Evolutionary conservation across 2,329 filamentous ascomycete genomes (phyloP), one percentile per base, ranked within the genome.

Genomic region (Teratosphaeria gauchensis): DNA sequence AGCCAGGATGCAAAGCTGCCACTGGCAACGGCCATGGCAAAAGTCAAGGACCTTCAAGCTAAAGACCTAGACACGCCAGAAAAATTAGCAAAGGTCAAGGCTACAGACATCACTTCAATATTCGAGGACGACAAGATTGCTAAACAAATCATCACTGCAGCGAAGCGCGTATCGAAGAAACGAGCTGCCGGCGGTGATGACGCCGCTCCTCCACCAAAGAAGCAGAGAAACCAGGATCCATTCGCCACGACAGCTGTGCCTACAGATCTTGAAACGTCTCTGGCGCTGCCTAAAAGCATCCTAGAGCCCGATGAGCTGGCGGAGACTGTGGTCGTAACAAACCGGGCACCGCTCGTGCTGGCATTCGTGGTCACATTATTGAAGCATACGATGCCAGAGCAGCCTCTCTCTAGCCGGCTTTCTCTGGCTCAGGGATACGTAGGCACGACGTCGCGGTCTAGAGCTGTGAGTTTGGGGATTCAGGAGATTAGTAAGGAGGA

Each of bases 381-480:
- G 53, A 86, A 88, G 53, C 85, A 87, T 69, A 95, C 89, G 0
- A 92, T 92, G 86, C 88, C 90, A 0, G 86, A 89, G 64, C 91
- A 96, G 70, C 90, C 90, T 2, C 78, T 86, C 2, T 94, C 89
- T n/a, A 92, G 89, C 69, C 80, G 89, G 53, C 76, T 95, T 21
- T 95, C 90, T 69, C 76, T 96, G 21, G 89, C 86, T 0, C 90
- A 95, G 72, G 90, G 89, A 0, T 85, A 94, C 1, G 88, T 95
- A 16, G 92, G 89, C 69, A 84, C 85, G 31, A 94, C 92, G 69
- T 90, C 88, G 61, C 82, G 85, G 63, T 84, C 83, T 38, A 92
- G 92, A 73, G 90, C 90, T 9, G 80, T 86, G 31, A 87, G 82
- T 62, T 74, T 95, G 32, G 90, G 90, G 0, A 76, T 95, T 21